Percentiles rank a stretch among this genome's conserved stretches.
phyloP scores from a whole-genome alignment of 2,329 filamentous ascomycete genomes.

The Exophiala mesophila region DNA sequence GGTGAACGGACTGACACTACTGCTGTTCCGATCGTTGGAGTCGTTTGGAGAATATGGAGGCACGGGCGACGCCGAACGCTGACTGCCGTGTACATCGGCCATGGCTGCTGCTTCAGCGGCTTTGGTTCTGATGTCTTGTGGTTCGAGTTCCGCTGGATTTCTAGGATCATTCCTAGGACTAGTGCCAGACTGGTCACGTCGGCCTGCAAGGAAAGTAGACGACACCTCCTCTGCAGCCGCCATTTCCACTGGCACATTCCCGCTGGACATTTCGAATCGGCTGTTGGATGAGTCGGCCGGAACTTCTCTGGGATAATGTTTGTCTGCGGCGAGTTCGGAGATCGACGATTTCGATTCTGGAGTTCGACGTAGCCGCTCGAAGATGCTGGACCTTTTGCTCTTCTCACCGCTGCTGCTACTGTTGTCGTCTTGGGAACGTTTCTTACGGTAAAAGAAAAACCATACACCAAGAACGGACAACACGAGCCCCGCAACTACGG shows the following conservation, averaged over 20 bases:
- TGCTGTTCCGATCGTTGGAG: slow-evolving; percentile 14
- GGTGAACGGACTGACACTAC: slow-evolving; percentile 24
- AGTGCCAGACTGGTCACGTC: slow-evolving; percentile 4
- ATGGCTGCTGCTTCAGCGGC: slow-evolving; percentile 11
- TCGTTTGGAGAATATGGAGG: slow-evolving; percentile 26
- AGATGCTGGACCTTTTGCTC: slow-evolving; percentile 15
- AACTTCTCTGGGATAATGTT: slow-evolving; percentile 27
- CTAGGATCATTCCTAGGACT: slow-evolving; percentile 19
- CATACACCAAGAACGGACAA: slow-evolving; percentile 19
- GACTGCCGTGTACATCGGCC: slow-evolving; percentile 1
- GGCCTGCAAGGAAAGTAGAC: slow-evolving; percentile 15
- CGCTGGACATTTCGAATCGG: slow-evolving; percentile 25
- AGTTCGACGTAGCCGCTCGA: slow-evolving; percentile 12
- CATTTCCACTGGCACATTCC: slow-evolving; percentile 24
- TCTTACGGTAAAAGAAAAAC: slow-evolving; percentile 18
- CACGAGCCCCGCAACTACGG: slow-evolving; percentile 21
- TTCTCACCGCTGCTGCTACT: slow-evolving; percentile 13
- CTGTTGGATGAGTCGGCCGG: slow-evolving; percentile 24
- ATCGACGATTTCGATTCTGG: slow-evolving; percentile 20
- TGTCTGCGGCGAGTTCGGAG: slow-evolving; percentile 28
- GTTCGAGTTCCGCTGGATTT: slow-evolving; percentile 21
- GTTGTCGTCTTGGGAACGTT: slow-evolving; percentile 1
- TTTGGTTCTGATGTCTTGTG: slow-evolving; percentile 17
- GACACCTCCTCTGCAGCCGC: slow-evolving; percentile 23
- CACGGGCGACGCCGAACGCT: slow-evolving; percentile 20